These are phyloP conservation scores for Chytriomyces sp. DNA, from an alignment of 192 early-diverging fungal species.

Conservation along the genomic window DNA sequence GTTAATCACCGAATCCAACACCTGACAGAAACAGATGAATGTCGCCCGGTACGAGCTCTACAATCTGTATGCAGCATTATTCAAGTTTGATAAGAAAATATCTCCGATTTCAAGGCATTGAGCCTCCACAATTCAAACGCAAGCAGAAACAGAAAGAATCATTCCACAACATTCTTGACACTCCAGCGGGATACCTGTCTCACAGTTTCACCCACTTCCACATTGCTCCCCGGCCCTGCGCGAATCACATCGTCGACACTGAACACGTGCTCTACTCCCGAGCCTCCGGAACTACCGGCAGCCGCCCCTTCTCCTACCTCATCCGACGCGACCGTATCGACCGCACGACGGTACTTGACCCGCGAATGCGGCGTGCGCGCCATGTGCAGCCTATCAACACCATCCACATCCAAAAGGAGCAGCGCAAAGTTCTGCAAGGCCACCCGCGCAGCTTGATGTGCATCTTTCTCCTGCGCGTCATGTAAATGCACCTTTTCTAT, in stretches of 20 bases:
- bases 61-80: not conserved
- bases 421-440: slow-evolving; percentile 36
- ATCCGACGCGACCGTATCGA: not conserved
- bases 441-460: no score
- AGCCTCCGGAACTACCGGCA: not conserved
- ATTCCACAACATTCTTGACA: slow-evolving; percentile 12
- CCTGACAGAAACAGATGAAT: not conserved
- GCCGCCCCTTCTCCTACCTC: not conserved
- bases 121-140: not conserved
- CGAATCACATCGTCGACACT: not conserved
- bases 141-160: not conserved
- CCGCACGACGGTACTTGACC: slow-evolving; percentile 32
- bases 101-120: not conserved
- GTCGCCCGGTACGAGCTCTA: not conserved
- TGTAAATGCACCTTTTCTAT: no score
- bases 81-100: not conserved
- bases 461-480: no score
- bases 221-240: not conserved
- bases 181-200: not conserved
- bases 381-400: slow-evolving; percentile 31
- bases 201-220: not conserved
- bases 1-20: not conserved
- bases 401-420: slow-evolving; percentile 38
- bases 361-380: slow-evolving; percentile 22
- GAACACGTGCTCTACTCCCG: not conserved